phyloP scores from a whole-genome alignment of 345 rosid species.

The Hevea brasiliensis region DNA sequence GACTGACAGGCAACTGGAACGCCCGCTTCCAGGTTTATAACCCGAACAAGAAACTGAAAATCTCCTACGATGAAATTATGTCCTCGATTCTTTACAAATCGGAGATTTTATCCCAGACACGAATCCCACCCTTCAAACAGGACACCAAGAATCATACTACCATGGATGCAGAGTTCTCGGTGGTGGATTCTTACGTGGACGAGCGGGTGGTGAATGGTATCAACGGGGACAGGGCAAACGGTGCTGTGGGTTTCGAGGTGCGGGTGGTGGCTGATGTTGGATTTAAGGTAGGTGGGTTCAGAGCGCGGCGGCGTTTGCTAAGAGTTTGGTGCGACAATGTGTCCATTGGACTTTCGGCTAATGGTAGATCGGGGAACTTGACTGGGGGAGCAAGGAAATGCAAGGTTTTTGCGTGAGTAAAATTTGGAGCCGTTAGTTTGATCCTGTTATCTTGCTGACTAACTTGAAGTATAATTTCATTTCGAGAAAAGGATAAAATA shows the following conservation, averaged over 20 bases:
- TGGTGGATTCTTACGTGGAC: slow-evolving; percentile 43
- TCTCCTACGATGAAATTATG: slow-evolving; percentile 38
- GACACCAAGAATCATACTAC: slow-evolving; percentile 41
- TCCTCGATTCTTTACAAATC: slow-evolving; percentile 28
- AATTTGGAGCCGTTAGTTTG: background rate
- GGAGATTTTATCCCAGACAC: slow-evolving; percentile 39
- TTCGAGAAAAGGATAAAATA: background rate
- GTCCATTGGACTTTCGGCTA: slow-evolving; percentile 36
- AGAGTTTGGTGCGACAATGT: slow-evolving; percentile 48
- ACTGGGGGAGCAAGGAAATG: slow-evolving; percentile 45
- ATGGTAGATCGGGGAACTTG: slow-evolving; percentile 57
- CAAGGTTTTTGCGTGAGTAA: slow-evolving; percentile 28
- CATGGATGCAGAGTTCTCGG: slow-evolving; percentile 40
- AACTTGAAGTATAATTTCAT: background rate
- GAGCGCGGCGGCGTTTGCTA: slow-evolving; percentile 47
- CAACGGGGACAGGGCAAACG: slow-evolving; percentile 37
- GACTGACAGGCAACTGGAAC: slow-evolving; percentile 56
- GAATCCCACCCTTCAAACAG: slow-evolving; percentile 59
- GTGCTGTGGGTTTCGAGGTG: slow-evolving; percentile 49
- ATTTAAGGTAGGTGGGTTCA: slow-evolving; percentile 48
- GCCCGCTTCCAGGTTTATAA: slow-evolving; percentile 48
- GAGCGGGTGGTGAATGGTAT: slow-evolving; percentile 27
- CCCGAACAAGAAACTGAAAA: slow-evolving; percentile 71
- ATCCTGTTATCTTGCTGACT: background rate
- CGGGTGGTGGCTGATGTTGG: slow-evolving; percentile 41